phyloP scores from a whole-genome alignment of 805 yeast species.

The Saccharomyces paradoxus region DNA sequence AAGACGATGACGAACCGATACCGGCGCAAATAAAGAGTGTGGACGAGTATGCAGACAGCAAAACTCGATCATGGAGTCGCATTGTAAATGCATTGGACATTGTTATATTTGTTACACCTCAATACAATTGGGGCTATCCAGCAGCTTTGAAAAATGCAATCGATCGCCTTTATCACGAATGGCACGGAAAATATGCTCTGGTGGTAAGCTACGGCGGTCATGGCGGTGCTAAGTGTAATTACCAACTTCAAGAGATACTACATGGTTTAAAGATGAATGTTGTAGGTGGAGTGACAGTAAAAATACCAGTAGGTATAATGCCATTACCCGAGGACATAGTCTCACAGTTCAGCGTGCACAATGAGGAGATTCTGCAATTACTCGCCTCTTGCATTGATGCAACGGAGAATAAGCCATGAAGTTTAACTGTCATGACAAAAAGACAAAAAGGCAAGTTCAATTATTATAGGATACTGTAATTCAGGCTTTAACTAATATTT shows the following conservation, averaged over 20 bases:
- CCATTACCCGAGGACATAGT: not conserved
- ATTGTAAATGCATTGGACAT: conserved; percentile 21
- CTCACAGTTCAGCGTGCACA: not conserved
- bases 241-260: conserved; percentile 22
- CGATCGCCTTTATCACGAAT: conserved; percentile 31
- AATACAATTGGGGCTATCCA: conserved; percentile 34
- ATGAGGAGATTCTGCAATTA: not conserved
- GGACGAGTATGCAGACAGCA: conserved; percentile 19
- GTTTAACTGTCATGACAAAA: not conserved
- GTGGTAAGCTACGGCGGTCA: conserved; percentile 30
- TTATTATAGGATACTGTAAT: not conserved
- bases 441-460: not conserved
- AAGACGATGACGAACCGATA: conserved; percentile 20
- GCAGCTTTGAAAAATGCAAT: conserved; percentile 33
- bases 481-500: not conserved
- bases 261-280: conserved; percentile 12
- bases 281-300: not conserved
- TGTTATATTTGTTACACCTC: conserved; percentile 32
- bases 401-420: not conserved
- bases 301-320: not conserved
- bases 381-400: not conserved
- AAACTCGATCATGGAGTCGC: conserved; percentile 25
- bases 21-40: conserved; percentile 18
- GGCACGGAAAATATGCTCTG: conserved; percentile 30
- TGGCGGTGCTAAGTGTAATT: conserved; percentile 25